phyloP scores from a whole-genome alignment of 768 basidiomycete genomes.

The Roridomyces roridus region DNA sequence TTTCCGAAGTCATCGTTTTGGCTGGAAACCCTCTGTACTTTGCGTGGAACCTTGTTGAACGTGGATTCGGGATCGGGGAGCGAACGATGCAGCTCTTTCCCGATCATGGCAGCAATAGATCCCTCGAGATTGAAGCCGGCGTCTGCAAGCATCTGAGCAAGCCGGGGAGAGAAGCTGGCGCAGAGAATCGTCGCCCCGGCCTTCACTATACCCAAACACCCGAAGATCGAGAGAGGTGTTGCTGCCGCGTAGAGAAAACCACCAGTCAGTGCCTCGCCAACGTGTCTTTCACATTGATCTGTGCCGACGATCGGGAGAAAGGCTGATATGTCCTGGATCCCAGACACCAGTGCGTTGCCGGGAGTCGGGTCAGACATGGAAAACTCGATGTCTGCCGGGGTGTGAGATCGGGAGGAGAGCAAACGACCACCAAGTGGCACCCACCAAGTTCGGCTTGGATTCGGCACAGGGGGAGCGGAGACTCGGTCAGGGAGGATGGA shows the following conservation, averaged over 20 bases:
- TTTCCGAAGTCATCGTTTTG: not conserved
- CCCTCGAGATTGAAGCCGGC: conserved; percentile 3
- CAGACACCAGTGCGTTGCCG: conserved; percentile 6
- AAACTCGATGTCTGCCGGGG: no score
- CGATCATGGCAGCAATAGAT: conserved; percentile 1
- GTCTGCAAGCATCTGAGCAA: conserved; percentile 8
- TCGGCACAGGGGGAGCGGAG: no score
- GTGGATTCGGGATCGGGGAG: not conserved
- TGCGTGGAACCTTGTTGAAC: no score
- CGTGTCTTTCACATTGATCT: conserved; percentile 29
- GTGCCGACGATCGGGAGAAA: conserved; percentile 32
- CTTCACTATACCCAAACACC: conserved; percentile 27
- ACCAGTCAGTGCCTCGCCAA: conserved; percentile 23
- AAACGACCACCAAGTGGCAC: no score
- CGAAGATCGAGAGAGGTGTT: conserved; percentile 31
- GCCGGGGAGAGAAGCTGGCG: conserved; percentile 2
- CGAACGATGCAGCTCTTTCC: not conserved
- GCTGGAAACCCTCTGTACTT: no score
- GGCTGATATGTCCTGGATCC: conserved; percentile 33
- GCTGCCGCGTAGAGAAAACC: conserved; percentile 32
- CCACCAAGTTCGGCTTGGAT: no score
- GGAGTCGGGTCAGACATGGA: no score
- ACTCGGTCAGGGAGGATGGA: no score
- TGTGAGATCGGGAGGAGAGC: no score
- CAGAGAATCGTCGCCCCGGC: conserved; percentile 12